These are phyloP conservation scores for Colletotrichum spaethianum DNA, from an alignment of 2,329 filamentous ascomycete species.

Conservation along the genomic window DNA sequence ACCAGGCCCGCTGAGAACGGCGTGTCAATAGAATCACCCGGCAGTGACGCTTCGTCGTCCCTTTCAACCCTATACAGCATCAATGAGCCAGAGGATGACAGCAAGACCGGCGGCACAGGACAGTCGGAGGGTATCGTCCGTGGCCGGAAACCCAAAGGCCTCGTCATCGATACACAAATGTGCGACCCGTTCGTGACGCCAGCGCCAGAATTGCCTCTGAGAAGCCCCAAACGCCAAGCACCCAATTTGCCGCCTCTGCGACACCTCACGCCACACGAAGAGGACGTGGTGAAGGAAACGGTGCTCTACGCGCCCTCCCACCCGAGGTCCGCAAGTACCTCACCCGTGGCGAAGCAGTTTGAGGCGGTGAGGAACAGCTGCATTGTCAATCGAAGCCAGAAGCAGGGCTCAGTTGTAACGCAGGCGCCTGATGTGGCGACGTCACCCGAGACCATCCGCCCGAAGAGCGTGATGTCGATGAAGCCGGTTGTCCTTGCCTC, in stretches of 20 bases:
- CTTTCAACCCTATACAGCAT: slow-evolving; percentile 71
- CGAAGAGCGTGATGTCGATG: slow-evolving; percentile 41
- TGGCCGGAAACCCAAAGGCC: slow-evolving; percentile 18
- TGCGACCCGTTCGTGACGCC: slow-evolving; percentile 39
- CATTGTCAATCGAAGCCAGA: background rate
- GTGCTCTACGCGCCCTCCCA: slow-evolving; percentile 3
- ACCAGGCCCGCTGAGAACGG: slow-evolving; percentile 35
- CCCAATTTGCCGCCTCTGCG: slow-evolving; percentile 21
- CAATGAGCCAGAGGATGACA: slow-evolving; percentile 61
- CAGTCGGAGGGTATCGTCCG: background rate
- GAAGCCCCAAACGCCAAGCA: slow-evolving; percentile 24
- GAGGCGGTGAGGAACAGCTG: slow-evolving; percentile 13
- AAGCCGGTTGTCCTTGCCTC: slow-evolving; percentile 39
- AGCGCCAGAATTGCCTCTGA: slow-evolving; percentile 11
- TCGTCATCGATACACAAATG: slow-evolving; percentile 36
- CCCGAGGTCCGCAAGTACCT: slow-evolving; percentile 22
- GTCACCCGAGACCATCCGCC: slow-evolving; percentile 25
- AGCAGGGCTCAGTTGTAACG: slow-evolving; percentile 27
- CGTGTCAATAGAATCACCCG: slow-evolving; percentile 47
- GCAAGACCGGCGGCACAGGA: slow-evolving; percentile 12
- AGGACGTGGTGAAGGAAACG: background rate
- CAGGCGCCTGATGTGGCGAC: background rate
- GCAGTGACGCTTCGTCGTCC: slow-evolving; percentile 65
- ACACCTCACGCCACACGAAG: background rate
- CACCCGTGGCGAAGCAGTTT: slow-evolving; percentile 27